A percentile compares a stretch with the other conserved stretches of the same genome.
phyloP scores from a whole-genome alignment of 2,329 filamentous ascomycete species.

The Colletotrichum sp. region DNA sequence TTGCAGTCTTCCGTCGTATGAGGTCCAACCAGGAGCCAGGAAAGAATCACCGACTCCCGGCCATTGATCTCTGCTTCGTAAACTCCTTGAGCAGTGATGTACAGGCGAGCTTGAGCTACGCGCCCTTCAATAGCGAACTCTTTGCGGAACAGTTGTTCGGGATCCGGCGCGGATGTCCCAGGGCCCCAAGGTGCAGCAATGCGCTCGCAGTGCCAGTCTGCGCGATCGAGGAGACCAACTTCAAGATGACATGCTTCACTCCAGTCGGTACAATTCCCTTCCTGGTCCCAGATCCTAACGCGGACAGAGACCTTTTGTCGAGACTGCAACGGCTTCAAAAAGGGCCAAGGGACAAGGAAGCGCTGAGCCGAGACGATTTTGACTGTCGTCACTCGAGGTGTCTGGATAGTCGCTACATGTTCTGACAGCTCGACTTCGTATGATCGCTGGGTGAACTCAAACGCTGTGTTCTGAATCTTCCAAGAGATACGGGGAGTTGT shows the following conservation, averaged over 20 bases:
- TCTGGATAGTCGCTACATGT: not conserved
- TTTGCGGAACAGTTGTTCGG: constrained; percentile 32
- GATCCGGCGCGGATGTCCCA: constrained; percentile 29
- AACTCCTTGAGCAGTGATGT: constrained; percentile 50
- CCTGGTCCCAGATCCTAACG: constrained; percentile 32
- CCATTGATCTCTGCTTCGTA: constrained; percentile 55
- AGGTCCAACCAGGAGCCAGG: constrained; percentile 57
- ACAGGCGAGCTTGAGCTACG: constrained; percentile 43
- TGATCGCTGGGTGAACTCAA: not conserved
- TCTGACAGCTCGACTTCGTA: not conserved
- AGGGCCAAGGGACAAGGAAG: constrained; percentile 43
- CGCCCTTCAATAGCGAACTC: constrained; percentile 28
- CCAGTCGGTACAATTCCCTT: constrained; percentile 25
- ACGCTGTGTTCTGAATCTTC: not conserved
- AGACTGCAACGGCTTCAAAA: constrained; percentile 28
- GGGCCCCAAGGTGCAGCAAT: constrained; percentile 32
- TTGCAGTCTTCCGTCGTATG: constrained; percentile 51
- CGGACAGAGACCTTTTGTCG: constrained; percentile 34
- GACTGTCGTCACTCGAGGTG: not conserved
- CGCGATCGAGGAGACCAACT: constrained; percentile 32
- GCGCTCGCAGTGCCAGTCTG: constrained; percentile 32
- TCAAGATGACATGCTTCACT: constrained; percentile 33
- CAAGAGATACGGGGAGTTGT: not conserved
- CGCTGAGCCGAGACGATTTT: not conserved
- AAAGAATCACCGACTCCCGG: constrained; percentile 40